Base-by-base conservation (phyloP, 2,329 filamentous ascomycete species). In the Penicillium decumbens region DNA sequence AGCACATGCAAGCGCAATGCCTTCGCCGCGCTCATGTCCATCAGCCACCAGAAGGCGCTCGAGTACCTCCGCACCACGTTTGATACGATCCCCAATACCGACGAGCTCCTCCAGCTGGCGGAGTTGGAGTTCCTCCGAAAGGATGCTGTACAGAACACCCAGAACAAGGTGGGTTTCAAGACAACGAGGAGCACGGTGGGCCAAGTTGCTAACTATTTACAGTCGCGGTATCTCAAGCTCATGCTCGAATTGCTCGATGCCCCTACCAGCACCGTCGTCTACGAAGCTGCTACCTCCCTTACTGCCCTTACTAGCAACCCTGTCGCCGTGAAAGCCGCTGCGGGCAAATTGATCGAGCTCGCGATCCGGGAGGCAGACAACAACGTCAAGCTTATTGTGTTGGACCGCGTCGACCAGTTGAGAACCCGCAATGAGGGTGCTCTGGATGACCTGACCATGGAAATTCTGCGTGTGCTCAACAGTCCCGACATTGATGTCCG, bases 281-380 rank as follows among this genome's bases (percentile, higher is more conserved):
- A 98, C 69, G 93, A 98, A 75, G 93, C 93, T 51, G 93, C 93
- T 4, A 96, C 92, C 1, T 95, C 92, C 10, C 79, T 98, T 49
- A 97, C 92, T 6, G 85, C 91, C 1, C 81, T 98, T 45, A 98
- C 93, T 18, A 95, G 83, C 72, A 98, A 98, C 73, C 92, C 93
- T 0, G 93, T 98, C 10, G 93, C 93, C 15, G 92, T 98, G 51
- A 98, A 97, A 75, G 93, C 93, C 24, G 93, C 93, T 8, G 93
- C 93, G 12, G 82, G 83, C 61, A 98, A 98, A 68, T 93, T 98
- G 69, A 95, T 97, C 57, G 93, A 98, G 71, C 79, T 98, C 7
- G 90, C 88, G 68, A 96, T 98, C 69, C 95, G 95, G 74, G 93
- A 97, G 73, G 86, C 93, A 0, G 93, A 98, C 71, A 98, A 98